Base-by-base conservation (phyloP, 1,139 yeast genomes). In the Zygoascus sp. region DNA sequence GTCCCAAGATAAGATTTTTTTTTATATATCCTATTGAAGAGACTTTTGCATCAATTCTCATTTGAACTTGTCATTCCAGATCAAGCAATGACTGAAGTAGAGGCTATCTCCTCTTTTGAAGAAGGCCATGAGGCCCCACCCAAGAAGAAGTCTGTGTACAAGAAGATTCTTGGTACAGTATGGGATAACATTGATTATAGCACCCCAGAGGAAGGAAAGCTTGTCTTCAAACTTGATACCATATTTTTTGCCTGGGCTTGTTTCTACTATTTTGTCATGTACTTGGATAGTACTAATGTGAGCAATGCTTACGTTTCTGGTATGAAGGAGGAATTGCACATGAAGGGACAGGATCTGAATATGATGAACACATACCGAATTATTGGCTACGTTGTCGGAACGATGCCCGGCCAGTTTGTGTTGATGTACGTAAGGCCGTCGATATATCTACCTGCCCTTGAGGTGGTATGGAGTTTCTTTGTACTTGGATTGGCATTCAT, bases 341-440 rank as follows among this genome's bases (percentile, higher is more conserved):
- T 83, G 77, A 62, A 70, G 52, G 85, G 85, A 11, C 80, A 80
- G 52, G 83, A 81, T 57, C 75, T 77, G 63, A 80, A 77, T 48
- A 67, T 78, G 57, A 77, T 84, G 5, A 81, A 76, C 55, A 79
- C 77, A 16, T 64, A 80, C 61, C 81, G 75, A 61, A 72, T 67
- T 34, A 74, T 79, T 48, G 88, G 85, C 48, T 73, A 75, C 54
- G 73, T 79, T 38, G 64, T 81, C 17, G 78, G 79, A 59, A 83
- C 79, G 59, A 62, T 71, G 17, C 41, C 32, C 11, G 51, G 65
- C 61, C 53, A 55, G 62, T 45, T 69, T 60, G 53, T 54, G 62
- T 20, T 58, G 64, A 47, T 64, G 63, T 42, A 62, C 61, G 51
- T 64, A 72, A 37, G 83, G 83, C 36, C 67, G 76, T 60, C 76